A percentile compares a stretch with the other conserved stretches of the same genome.
Evolutionary conservation across 2,329 filamentous ascomycete genomes (phyloP).

Genomic region (Corynespora cassiicola): DNA sequence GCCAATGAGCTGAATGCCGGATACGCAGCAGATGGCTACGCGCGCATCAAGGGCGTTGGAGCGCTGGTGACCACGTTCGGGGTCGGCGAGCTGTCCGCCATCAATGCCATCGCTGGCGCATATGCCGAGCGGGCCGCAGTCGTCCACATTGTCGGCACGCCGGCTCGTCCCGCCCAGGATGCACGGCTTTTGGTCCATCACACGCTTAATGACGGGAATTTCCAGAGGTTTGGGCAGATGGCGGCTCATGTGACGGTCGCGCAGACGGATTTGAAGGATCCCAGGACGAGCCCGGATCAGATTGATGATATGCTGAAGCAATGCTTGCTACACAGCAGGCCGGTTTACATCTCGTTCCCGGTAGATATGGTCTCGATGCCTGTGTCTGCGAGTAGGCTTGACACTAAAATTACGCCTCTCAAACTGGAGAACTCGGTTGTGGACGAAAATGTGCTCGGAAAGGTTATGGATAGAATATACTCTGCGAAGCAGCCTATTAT

Average conservation of each 20-base stretch:
- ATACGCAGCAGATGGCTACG: constrained; percentile 63
- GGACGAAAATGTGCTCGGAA: constrained; percentile 44
- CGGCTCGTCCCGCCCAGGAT: constrained; percentile 52
- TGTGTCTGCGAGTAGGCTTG: constrained; percentile 42
- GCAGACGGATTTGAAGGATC: constrained; percentile 56
- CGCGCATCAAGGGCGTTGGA: constrained; percentile 63
- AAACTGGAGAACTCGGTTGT: no score
- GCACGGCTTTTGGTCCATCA: constrained; percentile 63
- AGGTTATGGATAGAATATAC: constrained; percentile 45
- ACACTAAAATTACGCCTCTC: no score
- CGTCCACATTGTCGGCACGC: constrained; percentile 65
- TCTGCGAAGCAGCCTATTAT: constrained; percentile 57
- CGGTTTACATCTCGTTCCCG: constrained; percentile 64
- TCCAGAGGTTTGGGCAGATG: constrained; percentile 59
- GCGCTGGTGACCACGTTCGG: constrained; percentile 79
- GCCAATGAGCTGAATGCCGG: constrained; percentile 62
- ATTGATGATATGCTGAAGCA: constrained; percentile 60
- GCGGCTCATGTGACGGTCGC: constrained; percentile 57
- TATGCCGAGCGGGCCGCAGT: constrained; percentile 76
- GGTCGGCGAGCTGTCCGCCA: constrained; percentile 71
- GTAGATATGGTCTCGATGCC: constrained; percentile 56
- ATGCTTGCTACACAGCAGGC: constrained; percentile 60
- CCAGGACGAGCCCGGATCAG: constrained; percentile 53
- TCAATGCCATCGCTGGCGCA: constrained; percentile 77
- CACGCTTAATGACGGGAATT: constrained; percentile 69